Evolutionary conservation across 164 flowering plant genomes (phyloP).

Genomic region (Dillenia suffruticosa): DNA sequence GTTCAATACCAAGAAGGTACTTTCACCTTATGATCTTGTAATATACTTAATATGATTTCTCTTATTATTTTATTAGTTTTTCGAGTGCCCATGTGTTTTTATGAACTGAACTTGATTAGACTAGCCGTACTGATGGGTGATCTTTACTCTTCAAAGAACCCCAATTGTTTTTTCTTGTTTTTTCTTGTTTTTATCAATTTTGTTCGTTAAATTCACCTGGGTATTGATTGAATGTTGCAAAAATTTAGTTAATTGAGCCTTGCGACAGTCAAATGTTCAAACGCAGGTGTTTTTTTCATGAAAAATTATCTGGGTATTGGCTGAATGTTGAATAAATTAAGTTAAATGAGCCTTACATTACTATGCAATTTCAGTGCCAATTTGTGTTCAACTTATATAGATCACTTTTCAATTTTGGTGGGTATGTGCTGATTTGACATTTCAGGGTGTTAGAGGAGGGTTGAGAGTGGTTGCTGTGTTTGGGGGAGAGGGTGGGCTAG

Average conservation of each 20-base stretch:
- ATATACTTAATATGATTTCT: background rate
- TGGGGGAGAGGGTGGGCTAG: slow-evolving; percentile 61
- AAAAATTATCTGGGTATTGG: background rate
- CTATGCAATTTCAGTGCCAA: too few relatives aligned
- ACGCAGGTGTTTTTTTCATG: too few relatives aligned
- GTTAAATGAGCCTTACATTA: background rate
- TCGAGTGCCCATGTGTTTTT: background rate
- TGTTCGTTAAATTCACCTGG: background rate
- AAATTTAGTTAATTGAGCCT: background rate
- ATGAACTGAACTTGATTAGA: background rate
- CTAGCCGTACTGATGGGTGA: too few relatives aligned
- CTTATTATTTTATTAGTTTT: background rate
- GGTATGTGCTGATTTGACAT: background rate
- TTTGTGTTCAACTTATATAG: background rate
- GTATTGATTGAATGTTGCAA: background rate
- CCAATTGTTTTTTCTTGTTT: background rate
- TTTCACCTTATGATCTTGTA: too few relatives aligned
- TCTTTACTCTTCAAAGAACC: too few relatives aligned
- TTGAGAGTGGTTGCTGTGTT: slow-evolving; percentile 67
- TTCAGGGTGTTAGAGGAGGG: slow-evolving; percentile 55
- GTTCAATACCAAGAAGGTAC: slow-evolving; percentile 49
- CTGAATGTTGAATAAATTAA: background rate
- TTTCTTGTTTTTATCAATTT: background rate
- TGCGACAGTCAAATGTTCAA: too few relatives aligned
- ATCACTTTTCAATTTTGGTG: background rate